Conservation (phyloP, 2,329 filamentous ascomycete species). For the Aureobasidium pullulans region DNA sequence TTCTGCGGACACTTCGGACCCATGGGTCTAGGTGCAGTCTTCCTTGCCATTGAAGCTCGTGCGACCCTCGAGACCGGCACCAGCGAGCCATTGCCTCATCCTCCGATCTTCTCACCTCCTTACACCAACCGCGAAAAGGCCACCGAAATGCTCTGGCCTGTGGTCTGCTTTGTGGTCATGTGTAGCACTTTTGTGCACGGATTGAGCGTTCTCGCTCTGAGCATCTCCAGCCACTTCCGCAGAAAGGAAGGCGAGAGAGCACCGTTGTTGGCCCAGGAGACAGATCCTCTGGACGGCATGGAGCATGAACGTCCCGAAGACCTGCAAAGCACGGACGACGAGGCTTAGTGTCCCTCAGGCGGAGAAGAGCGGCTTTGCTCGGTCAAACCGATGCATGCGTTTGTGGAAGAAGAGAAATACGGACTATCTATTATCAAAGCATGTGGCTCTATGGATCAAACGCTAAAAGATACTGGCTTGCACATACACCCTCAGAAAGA, state of each 20-base stretch:
- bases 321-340: not conserved
- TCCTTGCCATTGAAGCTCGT: conserved; percentile 49
- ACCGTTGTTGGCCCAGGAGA: conserved; percentile 43
- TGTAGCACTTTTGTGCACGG: conserved; percentile 50
- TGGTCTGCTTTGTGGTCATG: conserved; percentile 48
- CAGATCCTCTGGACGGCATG: conserved; percentile 45
- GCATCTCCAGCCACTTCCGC: conserved; percentile 41
- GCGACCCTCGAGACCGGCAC: conserved; percentile 45
- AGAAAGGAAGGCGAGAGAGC: conserved; percentile 41
- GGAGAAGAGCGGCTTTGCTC: too few relatives aligned
- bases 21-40: conserved; percentile 51
- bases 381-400: too few relatives aligned
- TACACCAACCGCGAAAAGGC: conserved; percentile 30
- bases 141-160: conserved; percentile 45
- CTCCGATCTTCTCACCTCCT: conserved; percentile 30
- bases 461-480: too few relatives aligned
- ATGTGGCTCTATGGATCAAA: too few relatives aligned
- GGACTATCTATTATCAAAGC: too few relatives aligned
- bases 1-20: conserved; percentile 52
- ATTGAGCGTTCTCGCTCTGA: conserved; percentile 44
- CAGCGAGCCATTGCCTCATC: conserved; percentile 37
- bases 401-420: too few relatives aligned
- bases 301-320: conserved; percentile 31
- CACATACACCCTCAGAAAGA: too few relatives aligned
- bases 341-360: not conserved